A percentile compares a stretch with the other conserved stretches of the same genome.
Evolutionary conservation across 768 basidiomycete species (phyloP).

Genomic region (Pisolithus tinctorius): DNA sequence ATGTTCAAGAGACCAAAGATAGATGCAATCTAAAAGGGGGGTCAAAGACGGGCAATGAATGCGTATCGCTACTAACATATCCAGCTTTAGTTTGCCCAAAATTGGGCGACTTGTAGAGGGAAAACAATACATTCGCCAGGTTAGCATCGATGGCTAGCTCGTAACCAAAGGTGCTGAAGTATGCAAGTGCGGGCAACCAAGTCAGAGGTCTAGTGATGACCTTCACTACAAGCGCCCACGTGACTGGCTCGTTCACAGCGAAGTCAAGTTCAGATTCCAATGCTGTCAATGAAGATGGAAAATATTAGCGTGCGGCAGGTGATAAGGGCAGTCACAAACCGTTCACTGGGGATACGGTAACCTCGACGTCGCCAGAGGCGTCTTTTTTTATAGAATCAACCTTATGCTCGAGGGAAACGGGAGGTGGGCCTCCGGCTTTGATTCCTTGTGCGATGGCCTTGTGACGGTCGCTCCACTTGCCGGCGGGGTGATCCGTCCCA

Average conservation of each 20-base stretch:
- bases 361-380: constrained; percentile 14
- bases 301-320: background rate
- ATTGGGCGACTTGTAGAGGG: constrained; percentile 28
- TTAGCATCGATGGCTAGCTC: constrained; percentile 53
- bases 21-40: constrained; percentile 16
- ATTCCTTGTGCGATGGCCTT: constrained; percentile 26
- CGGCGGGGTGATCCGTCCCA: constrained; percentile 49
- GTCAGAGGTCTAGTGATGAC: constrained; percentile 40
- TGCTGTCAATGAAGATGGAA: constrained; percentile 2
- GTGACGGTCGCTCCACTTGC: constrained; percentile 45
- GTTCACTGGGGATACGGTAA: constrained; percentile 9
- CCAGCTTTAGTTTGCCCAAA: constrained; percentile 48
- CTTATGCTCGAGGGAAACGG: constrained; percentile 17
- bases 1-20: constrained; percentile 45
- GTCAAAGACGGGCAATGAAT: constrained; percentile 7
- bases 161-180: constrained; percentile 50
- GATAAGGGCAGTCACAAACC: constrained; percentile 1
- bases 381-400: constrained; percentile 24
- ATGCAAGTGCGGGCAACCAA: constrained; percentile 49
- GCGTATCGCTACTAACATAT: constrained; percentile 34
- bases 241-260: constrained; percentile 41
- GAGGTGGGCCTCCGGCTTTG: constrained; percentile 1
- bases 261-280: constrained; percentile 33
- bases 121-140: constrained; percentile 40
- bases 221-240: constrained; percentile 21